phyloP scores from a whole-genome alignment of 2,329 filamentous ascomycete genomes.

The Chaetomiaceae sp. region DNA sequence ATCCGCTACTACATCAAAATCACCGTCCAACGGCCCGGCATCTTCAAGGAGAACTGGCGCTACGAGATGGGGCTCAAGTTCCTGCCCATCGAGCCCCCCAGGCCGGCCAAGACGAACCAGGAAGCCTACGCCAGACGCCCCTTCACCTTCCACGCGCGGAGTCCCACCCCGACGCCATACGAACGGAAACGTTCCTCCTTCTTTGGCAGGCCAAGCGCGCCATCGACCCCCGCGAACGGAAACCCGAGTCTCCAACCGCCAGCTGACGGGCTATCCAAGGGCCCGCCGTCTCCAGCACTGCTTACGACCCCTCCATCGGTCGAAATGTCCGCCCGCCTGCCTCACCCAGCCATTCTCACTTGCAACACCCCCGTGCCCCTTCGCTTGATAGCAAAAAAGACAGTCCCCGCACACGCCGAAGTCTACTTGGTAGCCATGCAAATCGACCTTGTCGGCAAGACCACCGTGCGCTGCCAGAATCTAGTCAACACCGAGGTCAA shows the following conservation, averaged over 20 bases:
- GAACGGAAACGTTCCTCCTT: constrained; percentile 48
- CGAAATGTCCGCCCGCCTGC: constrained; percentile 72
- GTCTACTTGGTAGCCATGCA: constrained; percentile 76
- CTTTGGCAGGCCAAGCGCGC: constrained; percentile 20
- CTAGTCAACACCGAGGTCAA: constrained; percentile 64
- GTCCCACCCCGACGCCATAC: constrained; percentile 26
- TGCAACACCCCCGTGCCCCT: constrained; percentile 84
- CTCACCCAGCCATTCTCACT: constrained; percentile 81
- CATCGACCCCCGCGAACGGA: constrained; percentile 4
- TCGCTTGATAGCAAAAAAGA: constrained; percentile 71
- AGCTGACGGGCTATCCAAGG: constrained; percentile 18
- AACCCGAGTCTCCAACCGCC: neutral
- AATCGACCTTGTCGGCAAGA: constrained; percentile 75
- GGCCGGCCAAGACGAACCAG: constrained; percentile 60
- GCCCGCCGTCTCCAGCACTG: constrained; percentile 10
- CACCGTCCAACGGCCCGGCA: constrained; percentile 81
- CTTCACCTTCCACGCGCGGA: constrained; percentile 50
- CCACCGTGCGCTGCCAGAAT: constrained; percentile 73
- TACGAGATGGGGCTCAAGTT: constrained; percentile 70
- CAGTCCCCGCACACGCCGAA: constrained; percentile 62
- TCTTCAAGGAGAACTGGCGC: constrained; percentile 88
- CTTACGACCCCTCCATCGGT: constrained; percentile 58
- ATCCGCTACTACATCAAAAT: constrained; percentile 93
- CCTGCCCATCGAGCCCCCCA: constrained; percentile 85
- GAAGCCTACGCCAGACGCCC: constrained; percentile 80